Percentiles rank a stretch among this genome's conserved stretches.
Evolutionary conservation across 192 early-diverging fungal species (phyloP).

Genomic region (Dissophora ornata): DNA sequence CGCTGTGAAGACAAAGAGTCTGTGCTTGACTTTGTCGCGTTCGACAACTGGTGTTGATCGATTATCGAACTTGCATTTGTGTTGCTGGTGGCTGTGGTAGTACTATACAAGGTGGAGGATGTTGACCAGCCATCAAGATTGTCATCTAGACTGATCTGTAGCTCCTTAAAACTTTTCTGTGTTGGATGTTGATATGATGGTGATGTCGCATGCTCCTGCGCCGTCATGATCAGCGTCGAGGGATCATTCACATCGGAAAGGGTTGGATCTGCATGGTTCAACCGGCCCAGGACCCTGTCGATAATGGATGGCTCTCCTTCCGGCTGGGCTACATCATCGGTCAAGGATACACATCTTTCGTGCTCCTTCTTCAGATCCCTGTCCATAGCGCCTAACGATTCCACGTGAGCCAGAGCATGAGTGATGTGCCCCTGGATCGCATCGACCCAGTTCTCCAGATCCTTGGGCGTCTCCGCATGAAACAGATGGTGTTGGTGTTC

Average conservation of each 20-base stretch:
- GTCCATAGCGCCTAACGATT: no score
- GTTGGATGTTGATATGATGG: neutral
- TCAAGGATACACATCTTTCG: no score
- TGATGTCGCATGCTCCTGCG: constrained; percentile 18
- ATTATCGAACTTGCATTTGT: neutral
- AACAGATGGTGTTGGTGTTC: constrained; percentile 36
- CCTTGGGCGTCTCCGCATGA: constrained; percentile 13
- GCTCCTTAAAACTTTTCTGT: neutral
- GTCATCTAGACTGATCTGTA: constrained; percentile 7
- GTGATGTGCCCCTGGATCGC: constrained; percentile 21
- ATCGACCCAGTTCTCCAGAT: constrained; percentile 30
- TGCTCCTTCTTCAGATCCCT: neutral
- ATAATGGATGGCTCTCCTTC: constrained; percentile 26
- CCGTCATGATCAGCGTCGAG: constrained; percentile 35
- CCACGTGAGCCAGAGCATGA: constrained; percentile 5
- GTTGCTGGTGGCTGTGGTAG: neutral
- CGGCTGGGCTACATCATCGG: no score
- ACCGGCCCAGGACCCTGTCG: constrained; percentile 34
- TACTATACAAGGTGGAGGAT: neutral
- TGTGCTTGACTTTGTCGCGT: neutral
- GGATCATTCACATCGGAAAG: constrained; percentile 47
- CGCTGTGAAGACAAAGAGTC: neutral
- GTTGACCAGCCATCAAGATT: constrained; percentile 20
- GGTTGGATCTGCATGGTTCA: constrained; percentile 26
- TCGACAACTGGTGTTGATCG: neutral